Evolutionary conservation across 1,284 basidiomycete genomes (phyloP).

Genomic region (Ceratobasidium sp.): DNA sequence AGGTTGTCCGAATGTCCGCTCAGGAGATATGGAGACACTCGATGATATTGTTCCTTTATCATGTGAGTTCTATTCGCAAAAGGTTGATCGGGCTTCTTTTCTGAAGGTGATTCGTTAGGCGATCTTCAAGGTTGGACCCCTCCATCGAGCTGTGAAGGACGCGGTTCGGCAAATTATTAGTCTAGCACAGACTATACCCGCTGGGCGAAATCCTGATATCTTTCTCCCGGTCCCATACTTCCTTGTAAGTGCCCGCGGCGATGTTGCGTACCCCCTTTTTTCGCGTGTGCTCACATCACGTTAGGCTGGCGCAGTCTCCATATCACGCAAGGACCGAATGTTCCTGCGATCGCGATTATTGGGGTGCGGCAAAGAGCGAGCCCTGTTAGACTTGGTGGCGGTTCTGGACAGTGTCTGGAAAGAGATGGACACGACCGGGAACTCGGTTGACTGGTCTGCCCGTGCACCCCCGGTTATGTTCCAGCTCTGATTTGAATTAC

Average conservation of each 20-base stretch:
- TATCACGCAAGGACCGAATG: conserved; percentile 35
- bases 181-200: conserved; percentile 32
- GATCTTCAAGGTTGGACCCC: conserved; percentile 34
- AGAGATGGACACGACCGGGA: conserved; percentile 36
- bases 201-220: conserved; percentile 37
- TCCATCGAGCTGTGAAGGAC: conserved; percentile 30
- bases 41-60: conserved; percentile 35
- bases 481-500: conserved; percentile 16
- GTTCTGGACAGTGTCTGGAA: conserved; percentile 31
- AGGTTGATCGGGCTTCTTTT: neutral
- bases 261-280: neutral
- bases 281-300: neutral
- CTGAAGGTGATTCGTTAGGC: conserved; percentile 4
- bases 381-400: conserved; percentile 21
- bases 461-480: conserved; percentile 35
- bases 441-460: conserved; percentile 37
- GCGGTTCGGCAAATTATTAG: conserved; percentile 38
- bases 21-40: conserved; percentile 35
- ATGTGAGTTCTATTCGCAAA: conserved; percentile 30
- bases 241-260: conserved; percentile 13
- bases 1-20: conserved; percentile 36
- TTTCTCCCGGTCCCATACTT: conserved; percentile 35
- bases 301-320: conserved; percentile 28
- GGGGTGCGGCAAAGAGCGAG: conserved; percentile 36
- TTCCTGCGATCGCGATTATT: conserved; percentile 26